Base-by-base conservation (phyloP, 352 stramenopile genomes). In the Pythium oligandrum region DNA sequence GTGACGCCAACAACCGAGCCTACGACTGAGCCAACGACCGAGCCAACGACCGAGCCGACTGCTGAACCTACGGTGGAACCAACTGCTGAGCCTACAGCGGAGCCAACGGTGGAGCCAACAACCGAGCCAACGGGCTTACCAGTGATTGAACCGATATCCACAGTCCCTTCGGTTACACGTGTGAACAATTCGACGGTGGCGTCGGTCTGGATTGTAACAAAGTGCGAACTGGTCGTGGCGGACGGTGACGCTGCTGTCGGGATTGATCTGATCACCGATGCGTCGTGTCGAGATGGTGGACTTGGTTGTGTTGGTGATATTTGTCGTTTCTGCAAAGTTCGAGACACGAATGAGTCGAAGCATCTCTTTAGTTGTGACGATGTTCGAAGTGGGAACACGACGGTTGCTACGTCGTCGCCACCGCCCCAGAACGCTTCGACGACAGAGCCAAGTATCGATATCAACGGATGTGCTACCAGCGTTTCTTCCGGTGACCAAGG, bases 241-340 rank as follows among this genome's bases (percentile, higher is more conserved):
- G 31, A 39, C 1, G 63, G 56, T 6, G 63, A 75, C 50, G 39
- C 39, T 1, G 43, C 10, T 17, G 63, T 44, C 4, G 63, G 63
- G 5, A 57, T 67, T 39, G 34, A 48, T 35, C 49, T 58, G 42
- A 44, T 70, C n/a, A 65, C 52, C 30, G 59, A 69, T 46, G 6
- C 49, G 6, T 45, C 31, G 10, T 75, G 66, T 35, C 11, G 11
- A 33, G 33, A n/a, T 6, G 67, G 66, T 11, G 66, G 59, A 2
- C 17, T 64, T 9, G 63, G 66, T 1, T 75, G 63, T 40, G 57
- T 66, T 47, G 51, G 48, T 10, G 49, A 61, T 10, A 11, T 44
- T 1, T 75, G 63, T 34, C 63, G 66, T 7, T 44, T 64, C 40
- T 75, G 66, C 47, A 71, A 59, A 53, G 42, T 52, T 2, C 39